Evolutionary conservation across 306 rosid genomes (phyloP), one percentile per base, ranked within the genome.

Genomic region (Casuarina cunninghamiana): DNA sequence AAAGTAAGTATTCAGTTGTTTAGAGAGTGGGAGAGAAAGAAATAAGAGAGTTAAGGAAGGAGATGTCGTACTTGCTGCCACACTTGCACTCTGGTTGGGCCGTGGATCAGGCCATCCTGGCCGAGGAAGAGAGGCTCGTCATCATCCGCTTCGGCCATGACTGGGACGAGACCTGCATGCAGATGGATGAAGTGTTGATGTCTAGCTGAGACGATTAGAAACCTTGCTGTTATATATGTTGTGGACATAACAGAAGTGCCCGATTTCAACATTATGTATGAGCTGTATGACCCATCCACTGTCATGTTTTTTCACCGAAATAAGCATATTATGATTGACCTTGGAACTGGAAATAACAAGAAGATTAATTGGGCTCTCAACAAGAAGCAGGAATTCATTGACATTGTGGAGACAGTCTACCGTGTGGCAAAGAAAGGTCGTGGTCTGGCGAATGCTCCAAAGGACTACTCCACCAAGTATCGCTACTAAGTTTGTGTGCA

Each of bases 191-290:
- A 83, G 98, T 95, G 75, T 81, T 95, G 75, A 90, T 97, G 49
- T 87, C 92, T 13, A 38, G 97, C 97, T 4, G 97, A 95, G 87
- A 95, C 93, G 13, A 73, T 92, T 0, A 95, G 92, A 66, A 89
- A 95, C 85, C 92, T 92, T 80, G 97, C 96, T 19, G 97, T 95
- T 41, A 83, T 95, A 51, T 95, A 95, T 87, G 93, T 95, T 15
- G 97, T 92, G 81, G 98, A 94, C 90, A 94, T 94, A 84, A 92
- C 95, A 1, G 97, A 92, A 87, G 97, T 92, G 43, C 98, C 98
- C 32, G 98, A 92, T 86, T 92, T 95, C 85, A 92, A 95, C 92
- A 92, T 95, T 6, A 95, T 93, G 99, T 93, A 95, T 5, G 96
- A 93, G 86, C 77, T 95, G 48, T 95, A 95, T 63, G 97, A 95